Conservation (phyloP, 139 green algal genomes). For the Closterium sp. region DNA sequence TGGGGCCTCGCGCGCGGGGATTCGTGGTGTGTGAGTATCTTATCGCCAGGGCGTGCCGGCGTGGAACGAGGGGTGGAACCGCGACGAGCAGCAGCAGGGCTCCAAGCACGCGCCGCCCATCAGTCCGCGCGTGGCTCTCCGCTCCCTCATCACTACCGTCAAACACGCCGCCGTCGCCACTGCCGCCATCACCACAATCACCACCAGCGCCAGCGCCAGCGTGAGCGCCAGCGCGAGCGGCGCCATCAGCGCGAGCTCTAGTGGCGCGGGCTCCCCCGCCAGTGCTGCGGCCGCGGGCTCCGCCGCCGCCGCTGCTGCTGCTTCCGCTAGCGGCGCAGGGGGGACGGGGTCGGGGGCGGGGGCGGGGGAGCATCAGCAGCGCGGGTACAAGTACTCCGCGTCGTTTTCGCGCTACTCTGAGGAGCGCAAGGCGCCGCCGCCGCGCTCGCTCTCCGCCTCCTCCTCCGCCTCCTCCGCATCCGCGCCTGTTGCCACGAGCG, state of each 20-base stretch:
- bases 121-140: not conserved
- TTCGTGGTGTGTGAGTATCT: too few relatives aligned
- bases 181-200: not conserved
- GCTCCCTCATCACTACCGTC: not conserved
- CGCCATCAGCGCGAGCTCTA: too few relatives aligned
- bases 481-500: not conserved
- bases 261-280: too few relatives aligned
- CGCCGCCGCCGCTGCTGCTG: not conserved
- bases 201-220: not conserved
- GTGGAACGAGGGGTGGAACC: not conserved
- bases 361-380: not conserved
- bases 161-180: not conserved
- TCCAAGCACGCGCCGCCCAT: not conserved
- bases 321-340: not conserved
- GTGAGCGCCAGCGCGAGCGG: not conserved
- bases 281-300: not conserved
- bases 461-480: not conserved
- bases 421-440: not conserved
- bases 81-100: not conserved
- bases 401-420: not conserved
- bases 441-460: not conserved
- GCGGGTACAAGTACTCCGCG: not conserved
- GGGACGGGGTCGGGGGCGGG: too few relatives aligned
- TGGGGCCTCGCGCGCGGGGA: too few relatives aligned
- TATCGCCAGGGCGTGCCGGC: not conserved